These are phyloP conservation scores for Sugiyamaella pinicola DNA, from an alignment of 1,139 yeast genomes.

Conservation along the genomic window DNA sequence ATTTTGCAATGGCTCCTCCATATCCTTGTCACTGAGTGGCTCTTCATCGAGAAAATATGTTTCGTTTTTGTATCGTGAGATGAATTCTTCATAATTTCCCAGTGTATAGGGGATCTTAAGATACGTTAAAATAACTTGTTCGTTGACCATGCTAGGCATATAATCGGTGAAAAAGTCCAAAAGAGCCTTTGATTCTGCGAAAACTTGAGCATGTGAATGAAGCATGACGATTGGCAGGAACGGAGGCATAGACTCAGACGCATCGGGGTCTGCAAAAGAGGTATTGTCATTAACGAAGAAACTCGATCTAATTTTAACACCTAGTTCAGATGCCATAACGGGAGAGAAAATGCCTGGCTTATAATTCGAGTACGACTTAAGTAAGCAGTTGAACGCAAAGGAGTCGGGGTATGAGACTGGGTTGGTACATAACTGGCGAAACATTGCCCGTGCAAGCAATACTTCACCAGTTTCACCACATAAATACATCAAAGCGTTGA, in stretches of 20 bases:
- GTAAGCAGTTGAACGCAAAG: constrained; percentile 38
- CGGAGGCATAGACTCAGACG: constrained; percentile 51
- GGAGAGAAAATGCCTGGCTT: constrained; percentile 42
- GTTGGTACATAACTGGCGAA: constrained; percentile 54
- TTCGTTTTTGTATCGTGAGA: constrained; percentile 51
- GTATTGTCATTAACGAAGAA: constrained; percentile 29
- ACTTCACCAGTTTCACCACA: constrained; percentile 82
- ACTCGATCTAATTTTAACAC: constrained; percentile 36
- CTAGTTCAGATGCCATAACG: constrained; percentile 38
- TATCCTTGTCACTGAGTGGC: not conserved
- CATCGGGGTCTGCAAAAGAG: constrained; percentile 18
- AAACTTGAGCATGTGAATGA: constrained; percentile 47
- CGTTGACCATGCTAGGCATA: constrained; percentile 49
- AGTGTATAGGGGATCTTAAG: constrained; percentile 56
- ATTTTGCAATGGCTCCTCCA: not conserved
- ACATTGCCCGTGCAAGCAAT: constrained; percentile 70
- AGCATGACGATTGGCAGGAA: constrained; percentile 62
- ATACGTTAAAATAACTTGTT: constrained; percentile 52
- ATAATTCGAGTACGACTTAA: constrained; percentile 42
- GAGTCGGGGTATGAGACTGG: constrained; percentile 40
- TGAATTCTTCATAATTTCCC: constrained; percentile 54
- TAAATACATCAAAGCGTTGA: constrained; percentile 70
- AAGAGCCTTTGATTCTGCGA: constrained; percentile 79
- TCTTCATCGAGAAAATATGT: constrained; percentile 43
- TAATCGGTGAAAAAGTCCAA: constrained; percentile 58